Base-by-base conservation (phyloP, 306 rosid species). In the Bauhinia variegata region DNA sequence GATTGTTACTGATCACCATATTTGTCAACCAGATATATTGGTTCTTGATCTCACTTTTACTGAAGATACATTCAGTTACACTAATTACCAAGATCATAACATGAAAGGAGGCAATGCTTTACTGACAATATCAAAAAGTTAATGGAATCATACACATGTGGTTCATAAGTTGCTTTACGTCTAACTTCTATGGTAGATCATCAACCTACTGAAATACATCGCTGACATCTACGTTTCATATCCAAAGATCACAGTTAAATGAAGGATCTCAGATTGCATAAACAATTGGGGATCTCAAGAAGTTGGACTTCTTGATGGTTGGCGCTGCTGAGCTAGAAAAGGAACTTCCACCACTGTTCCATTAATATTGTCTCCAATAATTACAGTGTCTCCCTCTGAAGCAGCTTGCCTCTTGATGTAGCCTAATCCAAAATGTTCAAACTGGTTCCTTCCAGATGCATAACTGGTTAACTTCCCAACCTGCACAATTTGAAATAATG, bases 401-500 rank as follows among this genome's bases (percentile, higher is more conserved):
- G 87, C 96, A 78, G 85, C 85, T 78, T 72, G 67, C 78, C 83
- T 88, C 86, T 89, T 92, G 56, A 92, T 83, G 82, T 87, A 92
- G 54, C 96, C 96, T 51, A 92, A 80, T 68, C 98, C 98, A 28
- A 84, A 78, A 76, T 89, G 85, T 64, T 76, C 88, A 30, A 69
- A 75, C 68, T 76, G 85, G 64, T 80, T 87, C 75, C 84, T 79
- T 82, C 96, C 91, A n/a, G 89, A 64, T 11, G 89, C 62, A 52
- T 81, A 89, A 76, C 98, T 92, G 16, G 95, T 92, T 68, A 92
- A 37, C 86, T 86, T 92, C 34, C 96, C 98, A 74, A 92, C 88
- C 96, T 89, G 86, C 82, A 79, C 23, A 43, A 42, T 43, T 60
- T 57, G 48, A 41, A 55, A 38, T 54, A 65, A 71, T 56, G 58